These are phyloP conservation scores for Aspergillus taichungensis DNA, from an alignment of 495 filamentous ascomycete species.

Conservation along the genomic window DNA sequence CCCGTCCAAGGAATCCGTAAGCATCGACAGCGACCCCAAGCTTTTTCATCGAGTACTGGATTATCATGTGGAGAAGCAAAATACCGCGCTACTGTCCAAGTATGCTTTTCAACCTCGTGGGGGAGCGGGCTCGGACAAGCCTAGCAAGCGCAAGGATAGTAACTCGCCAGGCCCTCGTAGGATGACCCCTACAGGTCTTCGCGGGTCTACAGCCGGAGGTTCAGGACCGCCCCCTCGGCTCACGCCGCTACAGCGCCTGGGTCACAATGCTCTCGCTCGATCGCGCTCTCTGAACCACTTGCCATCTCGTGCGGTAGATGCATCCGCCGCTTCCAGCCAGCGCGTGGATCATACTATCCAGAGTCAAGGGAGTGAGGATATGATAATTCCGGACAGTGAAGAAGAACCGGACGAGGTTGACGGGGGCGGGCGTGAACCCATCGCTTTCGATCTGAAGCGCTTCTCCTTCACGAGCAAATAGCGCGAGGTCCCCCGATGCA, in stretches of 20 bases:
- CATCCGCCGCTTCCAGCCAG: neutral
- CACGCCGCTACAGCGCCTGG: conserved; percentile 41
- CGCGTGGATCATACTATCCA: neutral
- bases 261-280: conserved; percentile 35
- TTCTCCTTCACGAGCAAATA: conserved; percentile 42
- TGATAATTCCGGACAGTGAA: conserved; percentile 62
- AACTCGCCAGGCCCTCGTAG: neutral
- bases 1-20: conserved; percentile 4
- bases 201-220: neutral
- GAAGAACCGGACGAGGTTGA: conserved; percentile 30
- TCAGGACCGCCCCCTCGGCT: conserved; percentile 18
- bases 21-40: conserved; percentile 13
- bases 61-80: conserved; percentile 31
- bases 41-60: conserved; percentile 26
- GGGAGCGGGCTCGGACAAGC: neutral
- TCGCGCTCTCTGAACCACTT: conserved; percentile 31
- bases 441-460: conserved; percentile 40
- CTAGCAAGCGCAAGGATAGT: neutral
- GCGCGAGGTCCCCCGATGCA: conserved; percentile 5
- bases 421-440: conserved; percentile 6
- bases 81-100: conserved; percentile 25
- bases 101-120: conserved; percentile 21
- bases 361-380: conserved; percentile 63
- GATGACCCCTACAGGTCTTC: neutral
- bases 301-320: conserved; percentile 1